phyloP scores from a whole-genome alignment of 139 green algal genomes.

The Marvania coccoides region DNA sequence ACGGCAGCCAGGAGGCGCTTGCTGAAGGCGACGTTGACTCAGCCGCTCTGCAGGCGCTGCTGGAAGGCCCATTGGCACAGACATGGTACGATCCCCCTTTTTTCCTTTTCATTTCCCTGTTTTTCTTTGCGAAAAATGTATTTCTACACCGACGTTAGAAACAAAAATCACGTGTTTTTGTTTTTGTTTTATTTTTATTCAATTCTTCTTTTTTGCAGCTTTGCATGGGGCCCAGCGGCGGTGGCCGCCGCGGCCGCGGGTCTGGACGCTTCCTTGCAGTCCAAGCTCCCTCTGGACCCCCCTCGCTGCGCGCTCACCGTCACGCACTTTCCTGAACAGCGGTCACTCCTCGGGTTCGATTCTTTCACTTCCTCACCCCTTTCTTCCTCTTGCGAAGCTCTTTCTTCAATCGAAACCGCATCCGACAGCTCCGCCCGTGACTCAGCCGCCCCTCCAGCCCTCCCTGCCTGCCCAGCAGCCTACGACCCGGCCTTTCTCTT shows the following conservation, averaged over 20 bases:
- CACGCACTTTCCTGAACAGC: conserved; percentile 40
- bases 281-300: conserved; percentile 16
- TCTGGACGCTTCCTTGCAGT: not conserved
- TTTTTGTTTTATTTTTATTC: no score
- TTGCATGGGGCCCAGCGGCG: conserved; percentile 23
- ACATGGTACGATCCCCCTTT: no score
- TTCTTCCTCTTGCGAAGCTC: no score
- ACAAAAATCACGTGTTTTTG: no score
- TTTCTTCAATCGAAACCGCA: no score
- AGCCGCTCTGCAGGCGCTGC: conserved; percentile 1
- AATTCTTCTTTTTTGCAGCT: not conserved
- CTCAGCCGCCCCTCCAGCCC: no score
- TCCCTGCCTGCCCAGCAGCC: conserved; percentile 8
- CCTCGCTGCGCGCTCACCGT: conserved; percentile 25
- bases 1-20: not conserved
- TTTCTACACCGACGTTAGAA: no score
- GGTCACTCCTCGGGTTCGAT: conserved; percentile 12
- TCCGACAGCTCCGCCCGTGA: no score
- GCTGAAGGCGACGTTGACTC: not conserved
- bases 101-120: no score
- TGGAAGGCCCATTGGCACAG: conserved; percentile 2
- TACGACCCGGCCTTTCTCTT: conserved; percentile 55
- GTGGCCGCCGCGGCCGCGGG: conserved; percentile 12
- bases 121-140: no score
- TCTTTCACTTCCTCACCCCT: no score